Evolutionary conservation across 2,329 filamentous ascomycete genomes (phyloP), one percentile per base, ranked within the genome.

Genomic region (Neurospora sp.): DNA sequence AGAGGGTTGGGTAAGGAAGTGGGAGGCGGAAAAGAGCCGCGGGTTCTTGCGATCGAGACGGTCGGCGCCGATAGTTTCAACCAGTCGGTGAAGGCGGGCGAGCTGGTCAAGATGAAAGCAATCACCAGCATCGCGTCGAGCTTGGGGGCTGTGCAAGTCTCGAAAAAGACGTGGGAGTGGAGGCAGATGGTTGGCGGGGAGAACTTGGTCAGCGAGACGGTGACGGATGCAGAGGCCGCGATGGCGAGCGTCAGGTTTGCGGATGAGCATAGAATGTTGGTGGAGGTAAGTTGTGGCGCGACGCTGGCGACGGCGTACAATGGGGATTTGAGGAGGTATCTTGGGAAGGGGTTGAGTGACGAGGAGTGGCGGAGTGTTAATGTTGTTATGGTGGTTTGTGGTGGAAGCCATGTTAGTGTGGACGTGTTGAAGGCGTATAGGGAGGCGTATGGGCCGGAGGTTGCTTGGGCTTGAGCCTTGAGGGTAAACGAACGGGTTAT

Each of bases 261-360:
- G 10, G 91, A 97, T 73, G 93, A 97, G 71, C 92, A 94, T 75
- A 83, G 91, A 36, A 81, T 95, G 70, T 82, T 97, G 70, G 92
- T 97, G 3, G 95, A 98, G 82, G 83, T 91, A 41, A 89, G 93
- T 0, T 97, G 95, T 78, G 93, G 94, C 0, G 93, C 95, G 6
- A 91, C 90, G 68, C 80, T 97, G 12, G 92, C 90, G 1, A 78
- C 87, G 3, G 88, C 84, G 70, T 93, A 92, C 75, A 87, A 86
- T 52, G 88, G 86, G 0, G 79, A 86, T 52, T 77, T 96, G 76
- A 85, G 89, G 76, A 83, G 84, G 74, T 81, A 88, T 10, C 81
- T 93, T 0, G 87, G 90, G 0, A 75, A 80, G 66, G 82, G 79
- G 0, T 67, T 86, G 68, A 79, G 80, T 1, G 86, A 87, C 39